Conservation (phyloP, 768 basidiomycete genomes). For the Epithele typhae region DNA sequence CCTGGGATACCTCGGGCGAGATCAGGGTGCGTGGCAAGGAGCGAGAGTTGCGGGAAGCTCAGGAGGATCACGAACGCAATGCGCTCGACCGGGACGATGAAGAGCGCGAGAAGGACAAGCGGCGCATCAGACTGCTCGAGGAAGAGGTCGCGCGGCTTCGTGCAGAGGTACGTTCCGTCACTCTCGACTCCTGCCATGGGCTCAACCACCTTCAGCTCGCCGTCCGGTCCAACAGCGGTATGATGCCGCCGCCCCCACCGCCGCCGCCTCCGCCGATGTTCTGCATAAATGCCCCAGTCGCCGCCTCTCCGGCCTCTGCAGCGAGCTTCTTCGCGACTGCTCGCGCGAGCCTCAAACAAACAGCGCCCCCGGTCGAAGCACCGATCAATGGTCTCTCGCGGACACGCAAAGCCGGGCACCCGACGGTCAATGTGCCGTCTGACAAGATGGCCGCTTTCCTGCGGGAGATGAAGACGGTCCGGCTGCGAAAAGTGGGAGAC, state of each 20-base stretch:
- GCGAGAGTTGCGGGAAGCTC: constrained; percentile 53
- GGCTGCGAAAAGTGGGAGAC: constrained; percentile 54
- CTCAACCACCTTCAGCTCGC: background rate
- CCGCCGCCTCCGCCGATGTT: constrained; percentile 27
- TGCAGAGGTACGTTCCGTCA: constrained; percentile 35
- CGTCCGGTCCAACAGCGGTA: background rate
- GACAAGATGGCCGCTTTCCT: constrained; percentile 85
- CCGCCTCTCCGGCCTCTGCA: constrained; percentile 18
- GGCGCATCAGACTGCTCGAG: constrained; percentile 58
- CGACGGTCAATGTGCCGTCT: constrained; percentile 67
- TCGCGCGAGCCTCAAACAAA: constrained; percentile 63
- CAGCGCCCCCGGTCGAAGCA: constrained; percentile 53
- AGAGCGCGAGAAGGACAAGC: constrained; percentile 56
- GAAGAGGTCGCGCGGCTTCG: constrained; percentile 59
- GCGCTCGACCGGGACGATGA: constrained; percentile 35
- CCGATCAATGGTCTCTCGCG: constrained; percentile 52
- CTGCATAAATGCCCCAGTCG: too few relatives aligned
- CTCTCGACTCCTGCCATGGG: background rate
- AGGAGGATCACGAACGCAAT: constrained; percentile 43
- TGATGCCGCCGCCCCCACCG: constrained; percentile 40
- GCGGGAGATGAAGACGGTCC: constrained; percentile 73
- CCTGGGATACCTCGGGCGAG: constrained; percentile 40
- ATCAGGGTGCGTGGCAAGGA: constrained; percentile 55
- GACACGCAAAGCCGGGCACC: constrained; percentile 47
- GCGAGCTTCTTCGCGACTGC: constrained; percentile 47